Conservation (phyloP, 805 yeast genomes). For the Starmera amethionina region DNA sequence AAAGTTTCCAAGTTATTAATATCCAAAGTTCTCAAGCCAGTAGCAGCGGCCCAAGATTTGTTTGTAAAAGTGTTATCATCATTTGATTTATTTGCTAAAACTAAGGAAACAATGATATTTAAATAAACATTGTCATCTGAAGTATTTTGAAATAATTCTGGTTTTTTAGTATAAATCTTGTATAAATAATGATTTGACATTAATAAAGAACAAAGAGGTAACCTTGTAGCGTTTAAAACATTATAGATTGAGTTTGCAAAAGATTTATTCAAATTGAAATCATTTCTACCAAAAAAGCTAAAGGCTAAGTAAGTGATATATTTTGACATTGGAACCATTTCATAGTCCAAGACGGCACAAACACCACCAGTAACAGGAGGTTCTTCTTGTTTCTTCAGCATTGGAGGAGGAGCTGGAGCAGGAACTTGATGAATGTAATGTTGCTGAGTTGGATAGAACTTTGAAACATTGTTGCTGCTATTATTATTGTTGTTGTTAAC, state of each 20-base stretch:
- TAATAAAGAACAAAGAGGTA: constrained; percentile 74
- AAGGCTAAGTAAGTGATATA: constrained; percentile 69
- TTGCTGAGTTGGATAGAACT: background rate
- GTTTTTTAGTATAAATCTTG: constrained; percentile 38
- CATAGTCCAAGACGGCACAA: constrained; percentile 68
- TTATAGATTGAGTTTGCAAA: constrained; percentile 53
- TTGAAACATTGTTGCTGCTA: background rate
- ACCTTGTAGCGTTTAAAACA: constrained; percentile 77
- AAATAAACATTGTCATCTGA: constrained; percentile 34
- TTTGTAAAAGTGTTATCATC: constrained; percentile 96
- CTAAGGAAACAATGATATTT: constrained; percentile 56
- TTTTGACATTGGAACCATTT: constrained; percentile 65
- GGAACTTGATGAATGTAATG: background rate
- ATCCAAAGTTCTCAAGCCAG: constrained; percentile 55
- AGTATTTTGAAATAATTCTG: constrained; percentile 22
- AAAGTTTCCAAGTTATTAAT: constrained; percentile 60
- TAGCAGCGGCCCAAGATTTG: constrained; percentile 94
- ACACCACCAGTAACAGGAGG: constrained; percentile 56
- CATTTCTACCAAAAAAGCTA: constrained; percentile 49
- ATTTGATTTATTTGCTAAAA: constrained; percentile 86
- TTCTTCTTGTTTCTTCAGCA: constrained; percentile 6
- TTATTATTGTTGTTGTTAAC: background rate
- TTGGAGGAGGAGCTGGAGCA: background rate
- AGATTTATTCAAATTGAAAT: constrained; percentile 23
- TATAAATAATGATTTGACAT: constrained; percentile 73